These are phyloP conservation scores for Pezicula radicicola DNA, from an alignment of 2,329 filamentous ascomycete species.

Conservation along the genomic window DNA sequence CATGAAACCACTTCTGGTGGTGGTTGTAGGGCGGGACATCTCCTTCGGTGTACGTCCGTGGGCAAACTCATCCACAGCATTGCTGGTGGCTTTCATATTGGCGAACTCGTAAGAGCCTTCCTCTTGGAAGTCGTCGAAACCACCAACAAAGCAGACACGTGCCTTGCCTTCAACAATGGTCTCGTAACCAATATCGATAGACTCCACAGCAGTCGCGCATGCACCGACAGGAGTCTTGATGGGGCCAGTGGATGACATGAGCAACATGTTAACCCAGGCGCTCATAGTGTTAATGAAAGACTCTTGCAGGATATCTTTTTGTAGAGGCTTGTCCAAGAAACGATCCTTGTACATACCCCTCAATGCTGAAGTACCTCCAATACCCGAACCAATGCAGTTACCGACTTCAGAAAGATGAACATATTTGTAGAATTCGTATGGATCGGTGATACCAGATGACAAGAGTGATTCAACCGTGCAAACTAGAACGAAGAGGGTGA, in stretches of 20 bases:
- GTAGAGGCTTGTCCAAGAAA: conserved; percentile 92
- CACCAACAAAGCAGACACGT: conserved; percentile 94
- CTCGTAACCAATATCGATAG: conserved; percentile 95
- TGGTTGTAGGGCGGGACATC: conserved; percentile 97
- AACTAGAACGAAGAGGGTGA: conserved; percentile 92
- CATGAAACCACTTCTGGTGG: conserved; percentile 97
- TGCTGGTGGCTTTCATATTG: conserved; percentile 99
- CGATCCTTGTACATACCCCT: conserved; percentile 98
- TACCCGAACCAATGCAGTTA: conserved; percentile 97
- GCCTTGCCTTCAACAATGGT: conserved; percentile 99
- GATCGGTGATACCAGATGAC: conserved; percentile 92
- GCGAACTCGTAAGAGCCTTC: conserved; percentile 99
- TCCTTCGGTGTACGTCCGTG: conserved; percentile 93
- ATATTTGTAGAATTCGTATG: conserved; percentile 99
- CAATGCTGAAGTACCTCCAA: conserved; percentile 89
- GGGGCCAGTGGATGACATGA: conserved; percentile 92
- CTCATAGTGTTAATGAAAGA: conserved; percentile 99
- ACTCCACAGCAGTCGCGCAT: conserved; percentile 96
- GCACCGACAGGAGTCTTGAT: conserved; percentile 99
- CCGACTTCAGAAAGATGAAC: conserved; percentile 97
- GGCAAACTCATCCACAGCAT: conserved; percentile 92
- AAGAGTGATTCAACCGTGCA: conserved; percentile 90
- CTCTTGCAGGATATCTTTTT: conserved; percentile 98
- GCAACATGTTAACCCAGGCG: conserved; percentile 99
- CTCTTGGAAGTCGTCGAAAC: conserved; percentile 98